Evolutionary conservation across 2,329 filamentous ascomycete species (phyloP).

Genomic region (Penicillium griseofulvum): DNA sequence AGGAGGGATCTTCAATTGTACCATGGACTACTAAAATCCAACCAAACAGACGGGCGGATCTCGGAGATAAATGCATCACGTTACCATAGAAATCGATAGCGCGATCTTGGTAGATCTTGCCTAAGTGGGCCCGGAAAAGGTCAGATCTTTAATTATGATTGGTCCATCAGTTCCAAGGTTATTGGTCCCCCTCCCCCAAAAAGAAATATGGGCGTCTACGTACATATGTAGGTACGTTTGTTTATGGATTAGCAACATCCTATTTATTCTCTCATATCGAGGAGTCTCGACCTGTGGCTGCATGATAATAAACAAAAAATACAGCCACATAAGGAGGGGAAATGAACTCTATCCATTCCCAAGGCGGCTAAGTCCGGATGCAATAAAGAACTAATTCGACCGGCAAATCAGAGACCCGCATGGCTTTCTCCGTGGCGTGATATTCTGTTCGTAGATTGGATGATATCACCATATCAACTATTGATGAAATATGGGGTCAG

Average conservation of each 20-base stretch:
- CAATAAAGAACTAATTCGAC: neutral
- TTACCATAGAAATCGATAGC: neutral
- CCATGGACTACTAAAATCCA: neutral
- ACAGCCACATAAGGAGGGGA: neutral
- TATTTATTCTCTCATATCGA: neutral
- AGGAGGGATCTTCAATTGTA: neutral
- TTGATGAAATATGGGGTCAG: neutral
- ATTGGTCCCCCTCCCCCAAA: neutral
- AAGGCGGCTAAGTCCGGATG: conserved; percentile 1
- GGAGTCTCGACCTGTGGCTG: neutral
- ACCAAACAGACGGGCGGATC: neutral
- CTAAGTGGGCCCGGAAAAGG: neutral
- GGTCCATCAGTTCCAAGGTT: neutral
- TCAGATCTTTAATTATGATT: neutral
- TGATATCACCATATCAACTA: neutral
- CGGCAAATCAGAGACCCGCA: neutral
- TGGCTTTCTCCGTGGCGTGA: conserved; percentile 1
- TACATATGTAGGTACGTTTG: neutral
- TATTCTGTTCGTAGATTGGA: neutral
- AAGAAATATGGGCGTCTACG: no score
- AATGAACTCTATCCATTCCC: neutral
- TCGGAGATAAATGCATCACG: neutral
- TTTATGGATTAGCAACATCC: neutral
- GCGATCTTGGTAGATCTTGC: conserved; percentile 4
- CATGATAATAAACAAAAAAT: neutral